These are phyloP conservation scores for Verticillium dahliae DNA, from an alignment of 2,329 filamentous ascomycete genomes.

Conservation along the genomic window DNA sequence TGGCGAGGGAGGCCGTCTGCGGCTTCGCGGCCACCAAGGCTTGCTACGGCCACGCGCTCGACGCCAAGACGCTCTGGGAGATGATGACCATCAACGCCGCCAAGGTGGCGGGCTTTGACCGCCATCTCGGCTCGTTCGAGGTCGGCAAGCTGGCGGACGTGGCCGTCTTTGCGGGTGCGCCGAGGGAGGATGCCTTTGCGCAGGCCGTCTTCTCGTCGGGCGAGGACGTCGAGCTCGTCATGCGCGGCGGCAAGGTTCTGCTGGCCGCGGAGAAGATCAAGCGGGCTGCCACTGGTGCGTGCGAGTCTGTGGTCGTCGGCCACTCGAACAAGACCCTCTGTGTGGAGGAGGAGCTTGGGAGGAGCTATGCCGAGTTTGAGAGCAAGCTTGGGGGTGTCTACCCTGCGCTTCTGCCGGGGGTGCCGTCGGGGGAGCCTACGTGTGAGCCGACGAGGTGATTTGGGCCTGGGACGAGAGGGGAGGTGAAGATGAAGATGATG, in stretches of 20 bases:
- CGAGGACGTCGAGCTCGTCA: constrained; percentile 18
- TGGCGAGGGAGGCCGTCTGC: constrained; percentile 17
- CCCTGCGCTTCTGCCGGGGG: constrained; percentile 11
- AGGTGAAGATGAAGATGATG: neutral
- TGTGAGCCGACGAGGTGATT: constrained; percentile 13
- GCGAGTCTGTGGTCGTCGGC: constrained; percentile 14
- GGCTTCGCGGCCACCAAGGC: constrained; percentile 7
- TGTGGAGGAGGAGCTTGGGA: constrained; percentile 16
- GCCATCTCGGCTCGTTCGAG: constrained; percentile 31
- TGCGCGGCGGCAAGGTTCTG: constrained; percentile 17
- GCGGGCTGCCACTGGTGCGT: constrained; percentile 7
- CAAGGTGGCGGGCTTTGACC: constrained; percentile 28
- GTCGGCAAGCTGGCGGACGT: constrained; percentile 35
- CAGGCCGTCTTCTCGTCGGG: constrained; percentile 14
- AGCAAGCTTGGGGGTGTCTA: constrained; percentile 15
- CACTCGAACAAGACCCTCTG: constrained; percentile 12
- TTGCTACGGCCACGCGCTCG: constrained; percentile 8
- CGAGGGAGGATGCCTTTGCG: constrained; percentile 8
- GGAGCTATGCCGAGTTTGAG: constrained; percentile 14
- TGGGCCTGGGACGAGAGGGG: neutral
- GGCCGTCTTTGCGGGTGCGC: constrained; percentile 27
- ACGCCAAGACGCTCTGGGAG: constrained; percentile 18
- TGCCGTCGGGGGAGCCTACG: constrained; percentile 13
- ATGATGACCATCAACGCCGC: constrained; percentile 38
- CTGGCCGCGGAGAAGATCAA: constrained; percentile 10